These are phyloP conservation scores for Passalora sequoiae DNA, from an alignment of 2,329 filamentous ascomycete genomes.

Conservation along the genomic window DNA sequence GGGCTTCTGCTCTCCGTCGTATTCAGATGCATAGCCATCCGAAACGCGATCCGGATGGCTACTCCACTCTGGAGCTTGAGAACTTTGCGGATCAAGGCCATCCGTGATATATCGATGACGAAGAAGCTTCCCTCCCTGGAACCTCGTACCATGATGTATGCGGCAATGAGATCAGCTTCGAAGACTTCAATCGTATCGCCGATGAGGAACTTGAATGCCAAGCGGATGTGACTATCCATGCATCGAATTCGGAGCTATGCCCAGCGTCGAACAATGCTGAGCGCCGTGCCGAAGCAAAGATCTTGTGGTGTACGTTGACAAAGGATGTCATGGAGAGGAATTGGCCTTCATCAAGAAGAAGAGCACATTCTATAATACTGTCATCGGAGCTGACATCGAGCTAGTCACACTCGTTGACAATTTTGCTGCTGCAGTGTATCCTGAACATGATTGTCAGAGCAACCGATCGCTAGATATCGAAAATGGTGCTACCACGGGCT, in stretches of 20 bases:
- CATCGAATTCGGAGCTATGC: background rate
- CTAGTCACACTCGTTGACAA: too few species aligned
- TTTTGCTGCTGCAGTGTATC: too few species aligned
- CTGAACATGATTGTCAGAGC: too few species aligned
- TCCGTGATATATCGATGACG: background rate
- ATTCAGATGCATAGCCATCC: background rate
- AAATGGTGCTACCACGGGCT: too few species aligned
- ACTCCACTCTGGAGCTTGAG: background rate
- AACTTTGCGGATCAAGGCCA: background rate
- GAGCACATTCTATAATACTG: too few species aligned
- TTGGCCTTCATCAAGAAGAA: too few species aligned
- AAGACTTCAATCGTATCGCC: background rate
- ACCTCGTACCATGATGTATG: constrained; percentile 2
- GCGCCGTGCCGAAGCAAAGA: too few species aligned
- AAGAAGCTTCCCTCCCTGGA: background rate
- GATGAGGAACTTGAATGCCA: background rate
- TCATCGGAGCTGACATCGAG: too few species aligned
- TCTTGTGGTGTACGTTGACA: too few species aligned
- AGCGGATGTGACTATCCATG: background rate
- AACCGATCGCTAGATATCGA: too few species aligned
- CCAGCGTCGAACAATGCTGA: too few species aligned
- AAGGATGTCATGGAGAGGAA: too few species aligned
- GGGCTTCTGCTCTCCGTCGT: background rate
- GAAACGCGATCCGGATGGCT: background rate
- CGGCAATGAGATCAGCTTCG: background rate